Percentiles rank a stretch among this genome's conserved stretches.
These are phyloP conservation scores for Nitzschia putrida DNA, from an alignment of 108 stramenopile genomes.

Conservation along the genomic window DNA sequence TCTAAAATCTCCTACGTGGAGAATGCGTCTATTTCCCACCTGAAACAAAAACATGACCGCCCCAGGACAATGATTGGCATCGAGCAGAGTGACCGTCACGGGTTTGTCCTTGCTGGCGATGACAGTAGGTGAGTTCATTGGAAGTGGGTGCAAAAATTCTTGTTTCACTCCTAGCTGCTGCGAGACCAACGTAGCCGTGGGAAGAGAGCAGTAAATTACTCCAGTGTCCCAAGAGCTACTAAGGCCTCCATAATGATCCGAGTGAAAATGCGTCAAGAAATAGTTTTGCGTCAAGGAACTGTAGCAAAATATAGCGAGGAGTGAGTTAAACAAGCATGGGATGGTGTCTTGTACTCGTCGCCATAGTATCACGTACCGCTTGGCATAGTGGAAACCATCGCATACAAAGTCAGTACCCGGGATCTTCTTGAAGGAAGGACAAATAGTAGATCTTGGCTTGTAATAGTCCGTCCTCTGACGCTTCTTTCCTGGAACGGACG, in stretches of 20 bases:
- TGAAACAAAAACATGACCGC: slow-evolving; percentile 91
- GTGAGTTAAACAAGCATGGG: slow-evolving; percentile 6
- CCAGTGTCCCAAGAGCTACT: slow-evolving; percentile 67
- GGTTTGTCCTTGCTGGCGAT: slow-evolving; percentile 56
- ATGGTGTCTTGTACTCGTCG: not conserved
- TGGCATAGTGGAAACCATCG: slow-evolving; percentile 68
- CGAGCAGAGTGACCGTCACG: slow-evolving; percentile 63
- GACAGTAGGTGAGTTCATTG: slow-evolving; percentile 64
- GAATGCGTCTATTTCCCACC: slow-evolving; percentile 52
- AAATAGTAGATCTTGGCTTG: slow-evolving; percentile 6
- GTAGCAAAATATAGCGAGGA: slow-evolving; percentile 17
- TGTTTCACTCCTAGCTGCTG: slow-evolving; percentile 55
- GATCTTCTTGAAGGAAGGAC: slow-evolving; percentile 78
- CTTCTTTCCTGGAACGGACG: slow-evolving; percentile 1
- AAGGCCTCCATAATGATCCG: slow-evolving; percentile 74
- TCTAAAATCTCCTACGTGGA: slow-evolving; percentile 81
- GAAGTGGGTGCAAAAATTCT: slow-evolving; percentile 67
- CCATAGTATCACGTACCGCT: slow-evolving; percentile 16
- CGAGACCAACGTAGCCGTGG: slow-evolving; percentile 60
- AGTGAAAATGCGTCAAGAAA: slow-evolving; percentile 75
- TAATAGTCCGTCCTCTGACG: not conserved
- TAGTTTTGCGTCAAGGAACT: slow-evolving; percentile 74
- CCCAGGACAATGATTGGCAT: slow-evolving; percentile 83
- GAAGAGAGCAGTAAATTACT: slow-evolving; percentile 70
- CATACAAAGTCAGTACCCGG: slow-evolving; percentile 81